Conservation (phyloP, 768 basidiomycete genomes). For the Strobilomyces confusus region DNA sequence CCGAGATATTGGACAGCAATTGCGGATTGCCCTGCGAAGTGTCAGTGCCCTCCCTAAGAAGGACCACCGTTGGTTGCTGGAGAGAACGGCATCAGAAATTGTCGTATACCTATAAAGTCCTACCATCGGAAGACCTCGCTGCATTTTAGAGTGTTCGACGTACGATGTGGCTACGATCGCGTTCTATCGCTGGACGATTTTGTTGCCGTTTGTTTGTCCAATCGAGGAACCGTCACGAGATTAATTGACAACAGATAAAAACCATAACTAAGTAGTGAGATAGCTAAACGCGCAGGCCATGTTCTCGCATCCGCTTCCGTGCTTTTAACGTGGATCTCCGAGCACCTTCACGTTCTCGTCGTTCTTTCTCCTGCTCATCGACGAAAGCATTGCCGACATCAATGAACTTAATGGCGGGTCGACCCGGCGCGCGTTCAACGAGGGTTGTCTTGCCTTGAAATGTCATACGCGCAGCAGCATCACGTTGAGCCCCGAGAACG, state of each 20-base stretch:
- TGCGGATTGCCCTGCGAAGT: constrained; percentile 92
- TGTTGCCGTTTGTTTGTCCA: constrained; percentile 23
- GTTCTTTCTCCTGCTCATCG: constrained; percentile 48
- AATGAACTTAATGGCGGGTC: constrained; percentile 60
- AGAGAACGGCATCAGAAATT: constrained; percentile 16
- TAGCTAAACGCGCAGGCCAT: constrained; percentile 7
- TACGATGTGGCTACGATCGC: constrained; percentile 8
- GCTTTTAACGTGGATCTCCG: constrained; percentile 39
- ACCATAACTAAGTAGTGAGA: not conserved
- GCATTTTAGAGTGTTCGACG: constrained; percentile 53
- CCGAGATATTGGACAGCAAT: constrained; percentile 91
- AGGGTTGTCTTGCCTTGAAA: constrained; percentile 36
- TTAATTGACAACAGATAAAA: not conserved
- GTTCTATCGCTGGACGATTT: constrained; percentile 7
- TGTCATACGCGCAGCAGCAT: constrained; percentile 36
- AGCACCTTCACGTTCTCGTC: constrained; percentile 47
- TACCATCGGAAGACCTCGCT: constrained; percentile 80
- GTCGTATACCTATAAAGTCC: not conserved
- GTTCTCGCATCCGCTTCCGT: constrained; percentile 27
- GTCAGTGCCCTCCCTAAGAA: constrained; percentile 94
- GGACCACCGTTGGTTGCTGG: constrained; percentile 96
- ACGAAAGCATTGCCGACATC: constrained; percentile 74
- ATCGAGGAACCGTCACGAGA: not conserved
- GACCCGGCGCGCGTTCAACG: constrained; percentile 39
- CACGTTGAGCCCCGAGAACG: constrained; percentile 47